Conservation (phyloP, 345 rosid species). For the Citrus unshiu region DNA sequence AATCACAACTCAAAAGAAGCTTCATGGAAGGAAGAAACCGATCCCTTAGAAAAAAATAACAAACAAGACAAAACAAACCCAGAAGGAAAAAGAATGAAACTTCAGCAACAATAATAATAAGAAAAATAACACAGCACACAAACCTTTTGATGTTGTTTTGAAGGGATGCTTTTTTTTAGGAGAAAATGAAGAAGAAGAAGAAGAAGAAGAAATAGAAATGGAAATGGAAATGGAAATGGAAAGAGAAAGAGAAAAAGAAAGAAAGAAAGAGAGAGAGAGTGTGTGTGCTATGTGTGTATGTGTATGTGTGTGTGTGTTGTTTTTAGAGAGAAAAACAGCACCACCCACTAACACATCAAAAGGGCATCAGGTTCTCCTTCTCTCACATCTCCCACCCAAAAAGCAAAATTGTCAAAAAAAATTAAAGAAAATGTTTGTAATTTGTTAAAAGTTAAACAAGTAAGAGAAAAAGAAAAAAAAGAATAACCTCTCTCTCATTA, state of each 20-base stretch:
- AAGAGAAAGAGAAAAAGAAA: not conserved
- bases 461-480: no score
- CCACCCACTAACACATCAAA: conserved; percentile 72
- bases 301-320: not conserved
- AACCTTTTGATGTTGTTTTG: conserved; percentile 9
- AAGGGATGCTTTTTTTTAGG: not conserved
- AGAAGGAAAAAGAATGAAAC: not conserved
- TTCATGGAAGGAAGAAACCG: not conserved
- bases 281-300: not conserved
- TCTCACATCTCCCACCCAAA: conserved; percentile 20
- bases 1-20: not conserved
- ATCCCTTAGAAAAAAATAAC: not conserved
- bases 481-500: no score
- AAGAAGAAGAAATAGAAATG: not conserved
- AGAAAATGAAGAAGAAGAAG: not conserved
- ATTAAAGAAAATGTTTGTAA: not conserved
- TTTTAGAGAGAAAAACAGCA: conserved; percentile 31
- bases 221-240: not conserved
- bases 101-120: not conserved
- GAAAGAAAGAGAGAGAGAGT: not conserved
- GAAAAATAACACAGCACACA: not conserved
- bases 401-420: conserved; percentile 17
- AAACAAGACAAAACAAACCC: not conserved
- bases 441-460: no score
- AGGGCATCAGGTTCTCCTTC: conserved; percentile 50